Evolutionary conservation across 2,329 filamentous ascomycete species (phyloP).

Genomic region (Pestalotiopsis sp.): DNA sequence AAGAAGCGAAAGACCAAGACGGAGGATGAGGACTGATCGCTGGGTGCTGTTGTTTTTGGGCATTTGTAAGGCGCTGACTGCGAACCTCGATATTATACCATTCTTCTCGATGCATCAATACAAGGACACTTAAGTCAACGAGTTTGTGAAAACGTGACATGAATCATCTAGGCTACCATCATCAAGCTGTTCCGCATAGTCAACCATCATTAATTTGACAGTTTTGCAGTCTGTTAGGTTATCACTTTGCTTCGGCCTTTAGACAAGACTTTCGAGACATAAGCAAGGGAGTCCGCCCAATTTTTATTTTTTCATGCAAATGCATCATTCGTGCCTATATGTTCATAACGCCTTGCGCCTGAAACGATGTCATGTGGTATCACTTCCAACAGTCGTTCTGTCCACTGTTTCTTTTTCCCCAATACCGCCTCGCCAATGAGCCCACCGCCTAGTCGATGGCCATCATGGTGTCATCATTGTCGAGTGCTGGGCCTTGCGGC

Average conservation of each 20-base stretch:
- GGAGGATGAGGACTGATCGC: conserved; percentile 27
- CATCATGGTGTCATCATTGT: conserved; percentile 92
- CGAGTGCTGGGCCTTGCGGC: conserved; percentile 53
- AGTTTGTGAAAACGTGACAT: neutral
- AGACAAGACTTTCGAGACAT: neutral
- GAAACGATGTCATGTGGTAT: conserved; percentile 6
- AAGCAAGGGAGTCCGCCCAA: neutral
- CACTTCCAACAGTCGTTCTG: neutral
- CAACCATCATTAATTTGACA: too few relatives aligned
- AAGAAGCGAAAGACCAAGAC: conserved; percentile 66
- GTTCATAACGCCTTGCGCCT: conserved; percentile 7
- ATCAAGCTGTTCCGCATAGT: too few relatives aligned
- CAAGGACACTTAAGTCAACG: neutral
- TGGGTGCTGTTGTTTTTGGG: neutral
- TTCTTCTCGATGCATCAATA: neutral
- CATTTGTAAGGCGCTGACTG: neutral
- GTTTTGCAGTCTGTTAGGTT: too few relatives aligned
- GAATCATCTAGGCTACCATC: too few relatives aligned
- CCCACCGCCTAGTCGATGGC: conserved; percentile 46
- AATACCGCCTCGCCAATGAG: conserved; percentile 11
- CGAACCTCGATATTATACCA: neutral
- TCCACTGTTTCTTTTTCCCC: neutral
- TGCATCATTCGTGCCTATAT: neutral
- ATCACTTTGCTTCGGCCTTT: too few relatives aligned
- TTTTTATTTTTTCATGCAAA: neutral